Conservation (phyloP, 2,329 filamentous ascomycete genomes). For the Metarhizium humberi region DNA sequence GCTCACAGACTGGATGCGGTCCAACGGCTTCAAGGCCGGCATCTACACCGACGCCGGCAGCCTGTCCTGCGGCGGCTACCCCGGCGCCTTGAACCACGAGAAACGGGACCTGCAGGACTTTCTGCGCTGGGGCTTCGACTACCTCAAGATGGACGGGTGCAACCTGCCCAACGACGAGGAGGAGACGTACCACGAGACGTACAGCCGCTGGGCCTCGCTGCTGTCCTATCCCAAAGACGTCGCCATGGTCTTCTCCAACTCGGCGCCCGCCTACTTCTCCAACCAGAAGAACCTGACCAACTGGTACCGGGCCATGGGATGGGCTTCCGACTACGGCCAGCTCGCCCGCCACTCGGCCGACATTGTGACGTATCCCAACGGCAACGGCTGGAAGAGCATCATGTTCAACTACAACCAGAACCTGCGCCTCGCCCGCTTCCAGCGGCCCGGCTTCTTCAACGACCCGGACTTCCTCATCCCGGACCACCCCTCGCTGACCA, state of each 20-base stretch:
- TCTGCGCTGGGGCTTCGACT: constrained; percentile 26
- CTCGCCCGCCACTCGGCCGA: constrained; percentile 34
- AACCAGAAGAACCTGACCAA: constrained; percentile 25
- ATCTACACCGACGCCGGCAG: constrained; percentile 36
- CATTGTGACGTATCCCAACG: constrained; percentile 30
- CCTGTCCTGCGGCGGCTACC: constrained; percentile 32
- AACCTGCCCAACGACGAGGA: constrained; percentile 20
- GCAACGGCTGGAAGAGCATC: constrained; percentile 36
- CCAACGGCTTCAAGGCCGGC: constrained; percentile 31
- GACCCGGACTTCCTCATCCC: constrained; percentile 28
- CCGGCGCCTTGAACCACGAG: constrained; percentile 31
- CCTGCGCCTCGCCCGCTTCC: constrained; percentile 29
- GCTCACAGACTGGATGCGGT: constrained; percentile 28
- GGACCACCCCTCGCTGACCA: constrained; percentile 22
- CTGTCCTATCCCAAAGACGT: constrained; percentile 7
- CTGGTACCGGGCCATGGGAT: constrained; percentile 36
- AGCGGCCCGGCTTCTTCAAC: constrained; percentile 27
- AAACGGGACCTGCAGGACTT: constrained; percentile 30
- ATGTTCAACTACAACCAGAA: constrained; percentile 37
- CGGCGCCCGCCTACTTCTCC: constrained; percentile 35
- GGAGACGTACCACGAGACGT: constrained; percentile 19
- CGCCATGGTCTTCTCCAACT: constrained; percentile 34
- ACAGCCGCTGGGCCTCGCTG: constrained; percentile 29
- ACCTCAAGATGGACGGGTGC: constrained; percentile 31
- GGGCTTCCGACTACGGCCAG: constrained; percentile 29